Base-by-base conservation (phyloP, 768 basidiomycete species). In the Mycena belliarum region DNA sequence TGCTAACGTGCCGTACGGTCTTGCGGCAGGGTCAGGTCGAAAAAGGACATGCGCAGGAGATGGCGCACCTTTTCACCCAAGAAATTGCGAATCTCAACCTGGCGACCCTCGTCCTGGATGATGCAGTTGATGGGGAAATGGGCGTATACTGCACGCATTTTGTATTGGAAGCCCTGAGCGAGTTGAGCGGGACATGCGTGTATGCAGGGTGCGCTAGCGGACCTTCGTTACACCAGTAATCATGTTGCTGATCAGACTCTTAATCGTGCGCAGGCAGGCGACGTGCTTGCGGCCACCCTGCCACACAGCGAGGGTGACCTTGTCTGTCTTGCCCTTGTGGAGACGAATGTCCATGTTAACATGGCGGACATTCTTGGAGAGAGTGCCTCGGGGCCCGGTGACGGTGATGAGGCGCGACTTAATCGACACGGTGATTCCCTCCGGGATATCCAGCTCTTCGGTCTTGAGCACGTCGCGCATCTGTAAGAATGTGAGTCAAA, bases 91-190 rank as follows among this genome's bases (percentile, higher is more conserved):
- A 97, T 96, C 73, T 96, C 95, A 45, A 95, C 75, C 46, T 84
- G 74, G 37, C 69, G 72, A 51, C 91, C 93, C 58, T 73, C 73
- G 9, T 91, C 85, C 72, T 91, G 87, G 68, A 96, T 92, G 73
- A 97, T 96, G 73, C 89, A 89, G 82, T 99, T 99, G 83, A 99
- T 97, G 60, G 97, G 97, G 82, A 99, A 99, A 82, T 99, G 97
- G 67, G 97, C 97, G 71, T 98, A 99, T 50, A 99, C 97, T 25
- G 94, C 84, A 67, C 95, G 93, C 96, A 99, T 98, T 89, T 98
- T 99, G 86, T 99, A 99, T 68, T 87, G 86, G 87, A 98, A 99
- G 61, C 97, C 97, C 95, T 95, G 65, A n/a, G 41, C 51, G 44
- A 15, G 24, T 12, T 16, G 14, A 7, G 44, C 21, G n/a, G 41